Conservation (phyloP, 805 yeast genomes). For the Debaryomyces hansenii region DNA sequence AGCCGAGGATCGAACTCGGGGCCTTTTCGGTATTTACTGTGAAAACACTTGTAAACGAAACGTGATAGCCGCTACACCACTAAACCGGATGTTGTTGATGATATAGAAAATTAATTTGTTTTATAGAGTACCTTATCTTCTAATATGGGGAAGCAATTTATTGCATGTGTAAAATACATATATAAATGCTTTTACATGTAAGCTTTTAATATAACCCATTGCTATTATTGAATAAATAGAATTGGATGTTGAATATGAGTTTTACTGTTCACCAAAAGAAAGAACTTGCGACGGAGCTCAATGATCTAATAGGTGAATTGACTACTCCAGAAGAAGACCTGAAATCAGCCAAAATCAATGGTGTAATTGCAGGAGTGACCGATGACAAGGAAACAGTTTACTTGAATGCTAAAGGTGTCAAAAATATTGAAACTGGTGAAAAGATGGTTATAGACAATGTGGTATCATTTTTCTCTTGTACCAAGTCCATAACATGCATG, state of each 20-base stretch:
- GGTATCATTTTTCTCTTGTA: constrained; percentile 26
- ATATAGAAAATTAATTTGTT: background rate
- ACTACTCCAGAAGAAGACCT: background rate
- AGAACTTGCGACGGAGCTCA: background rate
- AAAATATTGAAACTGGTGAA: constrained; percentile 14
- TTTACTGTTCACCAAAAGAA: background rate
- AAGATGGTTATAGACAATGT: constrained; percentile 17
- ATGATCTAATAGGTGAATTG: background rate
- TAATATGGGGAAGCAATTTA: too few relatives aligned
- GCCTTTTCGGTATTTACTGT: constrained; percentile 41
- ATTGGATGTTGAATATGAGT: background rate
- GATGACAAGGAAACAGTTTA: constrained; percentile 20
- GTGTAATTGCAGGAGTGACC: constrained; percentile 30
- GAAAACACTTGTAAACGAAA: constrained; percentile 38
- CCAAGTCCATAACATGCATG: constrained; percentile 36
- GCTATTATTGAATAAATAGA: too few relatives aligned
- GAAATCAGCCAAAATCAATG: constrained; percentile 16
- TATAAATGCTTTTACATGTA: too few relatives aligned
- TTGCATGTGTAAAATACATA: too few relatives aligned
- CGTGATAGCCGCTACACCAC: constrained; percentile 47
- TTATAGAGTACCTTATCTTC: background rate
- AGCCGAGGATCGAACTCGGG: constrained; percentile 48
- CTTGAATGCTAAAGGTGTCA: constrained; percentile 22
- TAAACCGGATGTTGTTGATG: constrained; percentile 22
- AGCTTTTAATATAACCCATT: too few relatives aligned